Base-by-base conservation (phyloP, 768 basidiomycete genomes). In the Infundibulicybe gibba region DNA sequence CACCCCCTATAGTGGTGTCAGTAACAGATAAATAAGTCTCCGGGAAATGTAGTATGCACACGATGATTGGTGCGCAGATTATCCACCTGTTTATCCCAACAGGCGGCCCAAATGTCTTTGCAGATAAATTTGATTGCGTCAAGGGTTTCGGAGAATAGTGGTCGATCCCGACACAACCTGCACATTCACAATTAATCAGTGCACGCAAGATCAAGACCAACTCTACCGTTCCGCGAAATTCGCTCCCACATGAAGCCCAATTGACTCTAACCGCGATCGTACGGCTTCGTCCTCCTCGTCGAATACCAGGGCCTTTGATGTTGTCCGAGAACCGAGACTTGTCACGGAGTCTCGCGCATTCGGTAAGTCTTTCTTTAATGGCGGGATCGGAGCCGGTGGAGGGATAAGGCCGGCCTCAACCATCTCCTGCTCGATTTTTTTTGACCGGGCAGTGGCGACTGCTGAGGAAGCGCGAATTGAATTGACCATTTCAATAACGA, bases 111-210 rank as follows among this genome's bases (percentile, higher is more conserved):
- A n/a, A 97, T 69, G 47, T 97, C 94, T 60, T 97, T 97, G 70
- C 94, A 97, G 48, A 97, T 77, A 59, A 97, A 97, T 64, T 97
- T 97, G 69, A 97, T 84, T 9, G 80, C 84, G 50, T 97, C 94
- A 6, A 97, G 74, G 0, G 91, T 87, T 60, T 94, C 88, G 0
- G 80, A 64, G 48, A 95, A 90, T 44, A 89, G 74, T 30, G 81
- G 71, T 54, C 85, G 74, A 51, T 90, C 85, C 32, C 85, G 77
- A 60, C 86, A 87, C 48, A 95, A 62, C 52, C 94, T 95, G 56
- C 6, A 32, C 20, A 49, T 37, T 13, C 35, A 16, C 12, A 20
- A 21, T 5, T 41, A 38, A 20, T 19, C 1, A 42, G n/a, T 5
- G 17, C 37, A n/a, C 20, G 21, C 4, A 44, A 40, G 19, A 17